Evolutionary conservation across 495 filamentous ascomycete species (phyloP), one percentile per base, ranked within the genome.

Genomic region (Evernia prunastri): DNA sequence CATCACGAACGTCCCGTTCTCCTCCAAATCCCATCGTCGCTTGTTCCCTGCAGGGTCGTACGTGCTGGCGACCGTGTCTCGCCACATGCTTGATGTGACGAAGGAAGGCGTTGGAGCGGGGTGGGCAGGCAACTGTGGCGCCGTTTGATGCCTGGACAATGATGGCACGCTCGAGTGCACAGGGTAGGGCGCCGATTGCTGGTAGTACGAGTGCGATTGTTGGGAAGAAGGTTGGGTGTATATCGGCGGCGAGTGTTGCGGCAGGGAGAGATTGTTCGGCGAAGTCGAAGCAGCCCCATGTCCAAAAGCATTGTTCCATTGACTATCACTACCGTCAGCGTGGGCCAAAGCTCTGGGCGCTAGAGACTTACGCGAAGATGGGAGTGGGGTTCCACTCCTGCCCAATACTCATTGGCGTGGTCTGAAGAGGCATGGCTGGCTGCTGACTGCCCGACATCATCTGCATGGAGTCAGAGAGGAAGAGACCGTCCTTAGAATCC

Each of bases 81-180:
- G 92, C 94, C 94, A 98, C 84, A 96, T 96, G 65, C 88, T 87
- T 15, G 94, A 91, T 17, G 90, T 96, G 63, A 98, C 90, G 67
- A 95, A 87, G 20, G 86, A 80, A 11, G 80, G 82, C 20, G 83
- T 77, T 17, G 80, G 74, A 39, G 79, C 78, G 63, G 85, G 84
- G 56, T 84, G 79, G 31, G 80, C 79, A 18, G 67, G 64, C 20
- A 64, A 18, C 33, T 82, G 80, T 10, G 81, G 75, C 25, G 87
- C 72, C 2, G 79, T 74, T 35, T 79, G 73, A 60, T 80, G 69
- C 73, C 83, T 82, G 37, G 70, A 58, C 15, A 69, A 45, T 12
- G 63, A 66, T 57, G 69, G 59, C 17, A 67, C 65, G 12, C 33
- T 58, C 3, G 70, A 43, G 20, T 65, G 60, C 6, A 63, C 45